Evolutionary conservation across 2,329 filamentous ascomycete species (phyloP), one percentile per base, ranked within the genome.

Genomic region (Bretziella fagacearum): DNA sequence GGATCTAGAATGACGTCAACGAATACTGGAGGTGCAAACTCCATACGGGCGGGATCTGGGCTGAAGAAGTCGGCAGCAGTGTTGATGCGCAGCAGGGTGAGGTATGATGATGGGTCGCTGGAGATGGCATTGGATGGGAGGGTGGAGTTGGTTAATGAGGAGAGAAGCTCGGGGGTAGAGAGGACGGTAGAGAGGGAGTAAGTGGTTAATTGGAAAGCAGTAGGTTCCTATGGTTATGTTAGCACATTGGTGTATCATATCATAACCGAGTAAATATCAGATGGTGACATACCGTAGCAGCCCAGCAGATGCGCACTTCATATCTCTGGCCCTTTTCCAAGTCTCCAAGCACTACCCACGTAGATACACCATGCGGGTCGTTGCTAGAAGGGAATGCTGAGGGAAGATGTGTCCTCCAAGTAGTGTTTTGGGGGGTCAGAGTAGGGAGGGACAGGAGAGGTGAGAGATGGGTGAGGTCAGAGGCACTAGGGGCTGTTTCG

Each of bases 261-360:
- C 11, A 27, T 17, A 7, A n/a, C 6, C 18, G 13, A 32, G 29
- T 23, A 35, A 45, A 35, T 13, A 35, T 30, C 8, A n/a, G 18
- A 25, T 26, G 10, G 3, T 36, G 26, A 70, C 82, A 63, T 71
- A 94, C 89, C 51, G 81, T 91, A 33, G 91, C 91, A 51, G 85
- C 71, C 87, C 89, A 98, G 65, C 89, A 96, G 51, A 95, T 70
- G 47, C 91, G 78, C 42, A 93, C 73, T 66, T 98, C 91, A 68
- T 96, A 95, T 54, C 86, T 74, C 57, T 81, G 79, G 8, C 76
- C 74, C 29, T 75, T 71, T n/a, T 63, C 68, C 47, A 98, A 68
- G 27, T 70, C 65, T 48, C 81, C 73, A 4, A 98, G 72, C 6
- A 89, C 64, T 54, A 86, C 73, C 91, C 91, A 96, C 23, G 81